Evolutionary conservation across 1,139 yeast species (phyloP).

Genomic region (Kluyveromyces sp.): DNA sequence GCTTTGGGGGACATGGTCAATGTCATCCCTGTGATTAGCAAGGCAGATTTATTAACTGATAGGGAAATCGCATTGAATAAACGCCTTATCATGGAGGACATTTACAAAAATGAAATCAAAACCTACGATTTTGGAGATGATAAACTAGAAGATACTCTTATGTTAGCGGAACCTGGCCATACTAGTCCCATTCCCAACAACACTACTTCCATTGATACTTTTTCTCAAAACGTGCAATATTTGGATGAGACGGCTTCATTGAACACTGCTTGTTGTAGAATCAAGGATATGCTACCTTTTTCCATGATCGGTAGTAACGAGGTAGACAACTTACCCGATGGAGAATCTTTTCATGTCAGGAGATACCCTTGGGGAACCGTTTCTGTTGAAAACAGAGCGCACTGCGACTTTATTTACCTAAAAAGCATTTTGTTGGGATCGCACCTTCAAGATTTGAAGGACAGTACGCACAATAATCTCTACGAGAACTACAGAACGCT

Average conservation of each 20-base stretch:
- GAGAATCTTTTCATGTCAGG: slow-evolving; percentile 33
- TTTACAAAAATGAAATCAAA: slow-evolving; percentile 40
- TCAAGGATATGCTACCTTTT: slow-evolving; percentile 42
- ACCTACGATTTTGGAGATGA: slow-evolving; percentile 44
- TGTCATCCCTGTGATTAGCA: slow-evolving; percentile 50
- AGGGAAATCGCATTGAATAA: slow-evolving; percentile 42
- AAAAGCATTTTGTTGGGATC: slow-evolving; percentile 66
- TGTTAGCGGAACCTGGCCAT: slow-evolving; percentile 27
- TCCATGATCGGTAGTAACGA: slow-evolving; percentile 42
- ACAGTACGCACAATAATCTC: slow-evolving; percentile 56
- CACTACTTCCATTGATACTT: not conserved
- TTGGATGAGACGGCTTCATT: slow-evolving; percentile 1
- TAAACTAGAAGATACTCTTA: slow-evolving; percentile 29
- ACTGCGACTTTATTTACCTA: slow-evolving; percentile 58
- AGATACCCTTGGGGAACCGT: slow-evolving; percentile 42
- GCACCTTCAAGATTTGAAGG: slow-evolving; percentile 72
- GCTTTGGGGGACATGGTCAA: slow-evolving; percentile 45
- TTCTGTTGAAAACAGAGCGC: slow-evolving; percentile 45
- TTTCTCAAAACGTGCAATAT: slow-evolving; percentile 12
- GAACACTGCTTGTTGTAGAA: slow-evolving; percentile 16
- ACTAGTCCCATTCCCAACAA: slow-evolving; percentile 10
- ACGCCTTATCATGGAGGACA: slow-evolving; percentile 39
- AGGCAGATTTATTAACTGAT: slow-evolving; percentile 50
- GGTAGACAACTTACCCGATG: slow-evolving; percentile 22
- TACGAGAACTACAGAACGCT: slow-evolving; percentile 72